phyloP scores from a whole-genome alignment of 2,329 filamentous ascomycete genomes.

The Hymenoscyphus repandus region DNA sequence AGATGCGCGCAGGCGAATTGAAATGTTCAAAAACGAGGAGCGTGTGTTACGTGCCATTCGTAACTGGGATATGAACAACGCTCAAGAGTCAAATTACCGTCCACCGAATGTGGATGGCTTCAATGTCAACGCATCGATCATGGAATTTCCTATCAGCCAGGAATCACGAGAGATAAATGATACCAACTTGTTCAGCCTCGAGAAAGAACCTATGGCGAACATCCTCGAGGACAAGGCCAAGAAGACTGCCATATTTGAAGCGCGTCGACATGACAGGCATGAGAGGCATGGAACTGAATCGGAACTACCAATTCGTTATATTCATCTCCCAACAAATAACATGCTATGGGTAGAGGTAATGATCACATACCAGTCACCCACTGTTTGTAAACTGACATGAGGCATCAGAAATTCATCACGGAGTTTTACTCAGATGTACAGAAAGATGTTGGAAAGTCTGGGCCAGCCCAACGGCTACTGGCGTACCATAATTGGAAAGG shows the following conservation, averaged over 20 bases:
- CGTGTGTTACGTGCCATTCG: slow-evolving; percentile 1
- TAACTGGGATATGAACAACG: neutral
- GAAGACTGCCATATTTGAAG: neutral
- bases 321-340: slow-evolving; percentile 23
- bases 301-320: slow-evolving; percentile 11
- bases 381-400: neutral
- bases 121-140: slow-evolving; percentile 1
- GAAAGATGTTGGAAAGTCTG: neutral
- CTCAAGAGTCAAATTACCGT: neutral
- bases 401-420: neutral
- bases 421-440: neutral
- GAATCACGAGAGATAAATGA: neutral
- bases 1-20: neutral
- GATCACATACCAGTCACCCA: neutral
- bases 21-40: slow-evolving; percentile 5
- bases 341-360: slow-evolving; percentile 21
- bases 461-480: slow-evolving; percentile 10
- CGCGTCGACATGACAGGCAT: neutral
- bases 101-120: neutral
- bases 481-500: slow-evolving; percentile 18
- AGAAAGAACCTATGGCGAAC: neutral
- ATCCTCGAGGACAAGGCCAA: neutral
- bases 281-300: neutral
- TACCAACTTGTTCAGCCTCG: neutral
- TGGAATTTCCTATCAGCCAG: neutral